Conservation (phyloP, 306 rosid species). For the Rosa multiflora region DNA sequence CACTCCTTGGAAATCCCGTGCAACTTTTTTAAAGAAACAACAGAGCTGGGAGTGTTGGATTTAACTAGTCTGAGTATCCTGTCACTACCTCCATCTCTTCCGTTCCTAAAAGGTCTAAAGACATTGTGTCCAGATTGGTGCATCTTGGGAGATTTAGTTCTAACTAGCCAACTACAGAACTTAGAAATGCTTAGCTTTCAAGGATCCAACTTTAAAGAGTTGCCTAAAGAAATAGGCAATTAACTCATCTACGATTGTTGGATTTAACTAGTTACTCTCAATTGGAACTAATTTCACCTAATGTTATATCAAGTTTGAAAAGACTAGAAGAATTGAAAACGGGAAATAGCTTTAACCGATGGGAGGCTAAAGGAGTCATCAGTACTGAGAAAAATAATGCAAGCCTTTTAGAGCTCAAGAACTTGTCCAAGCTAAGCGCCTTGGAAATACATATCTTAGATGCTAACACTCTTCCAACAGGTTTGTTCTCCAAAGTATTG, state of each 20-base stretch:
- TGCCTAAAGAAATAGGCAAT: constrained; percentile 8
- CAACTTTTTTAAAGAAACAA: constrained; percentile 15
- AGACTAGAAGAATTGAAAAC: constrained; percentile 38
- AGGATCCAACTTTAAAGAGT: constrained; percentile 26
- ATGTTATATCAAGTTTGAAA: constrained; percentile 25
- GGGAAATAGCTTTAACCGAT: constrained; percentile 28
- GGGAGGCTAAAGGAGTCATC: constrained; percentile 17
- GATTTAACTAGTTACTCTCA: background rate
- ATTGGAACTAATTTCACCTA: constrained; percentile 26
- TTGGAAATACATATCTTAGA: constrained; percentile 31
- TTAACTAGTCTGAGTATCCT: background rate
- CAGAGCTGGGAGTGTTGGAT: constrained; percentile 20
- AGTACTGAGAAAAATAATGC: background rate
- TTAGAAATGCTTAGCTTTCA: constrained; percentile 44
- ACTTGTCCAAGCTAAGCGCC: constrained; percentile 21
- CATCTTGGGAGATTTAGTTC: constrained; percentile 14
- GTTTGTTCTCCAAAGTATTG: constrained; percentile 25
- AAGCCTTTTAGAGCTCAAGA: constrained; percentile 30
- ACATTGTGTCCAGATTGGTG: constrained; percentile 43
- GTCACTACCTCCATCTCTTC: constrained; percentile 20
- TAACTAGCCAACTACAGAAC: constrained; percentile 29
- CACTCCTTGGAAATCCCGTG: constrained; percentile 10
- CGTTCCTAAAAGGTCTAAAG: constrained; percentile 5
- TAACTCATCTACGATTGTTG: background rate
- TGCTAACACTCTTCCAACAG: constrained; percentile 14